Conservation (phyloP, 148 eudicot species). For the Nepenthes mirabilis region DNA sequence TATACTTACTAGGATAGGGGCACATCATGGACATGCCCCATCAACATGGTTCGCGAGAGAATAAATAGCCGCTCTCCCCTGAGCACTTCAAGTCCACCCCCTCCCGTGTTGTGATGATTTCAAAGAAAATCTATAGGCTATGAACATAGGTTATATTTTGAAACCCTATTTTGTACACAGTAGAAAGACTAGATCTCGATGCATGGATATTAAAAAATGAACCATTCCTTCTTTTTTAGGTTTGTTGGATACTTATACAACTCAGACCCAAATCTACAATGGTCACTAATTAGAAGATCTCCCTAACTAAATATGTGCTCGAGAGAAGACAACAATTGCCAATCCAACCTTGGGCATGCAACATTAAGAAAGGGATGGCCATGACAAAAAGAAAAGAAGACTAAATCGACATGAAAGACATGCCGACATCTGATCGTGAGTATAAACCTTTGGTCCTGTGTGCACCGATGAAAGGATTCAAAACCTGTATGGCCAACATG, state of each 20-base stretch:
- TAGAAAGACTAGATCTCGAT: slow-evolving; percentile 34
- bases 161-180: slow-evolving; percentile 72
- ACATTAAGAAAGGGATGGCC: too few relatives aligned
- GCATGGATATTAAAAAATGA: slow-evolving; percentile 92
- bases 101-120: slow-evolving; percentile 68
- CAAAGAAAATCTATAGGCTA: slow-evolving; percentile 66
- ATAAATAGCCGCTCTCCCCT: slow-evolving; percentile 83
- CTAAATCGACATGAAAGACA: too few relatives aligned
- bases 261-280: slow-evolving; percentile 50
- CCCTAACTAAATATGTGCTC: too few relatives aligned
- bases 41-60: slow-evolving; percentile 62
- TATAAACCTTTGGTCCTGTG: too few relatives aligned
- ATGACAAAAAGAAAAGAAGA: too few relatives aligned
- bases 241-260: slow-evolving; percentile 70
- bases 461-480: too few relatives aligned
- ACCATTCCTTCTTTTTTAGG: slow-evolving; percentile 69
- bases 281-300: slow-evolving; percentile 28
- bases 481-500: too few relatives aligned
- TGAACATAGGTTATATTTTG: slow-evolving; percentile 72
- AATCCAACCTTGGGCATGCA: too few relatives aligned
- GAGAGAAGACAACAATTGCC: too few relatives aligned
- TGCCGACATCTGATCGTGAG: too few relatives aligned
- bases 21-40: slow-evolving; percentile 12
- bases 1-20: too few relatives aligned
- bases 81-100: slow-evolving; percentile 38